phyloP scores from a whole-genome alignment of 73 alveolate species.

The Durusdinium trenchii region DNA sequence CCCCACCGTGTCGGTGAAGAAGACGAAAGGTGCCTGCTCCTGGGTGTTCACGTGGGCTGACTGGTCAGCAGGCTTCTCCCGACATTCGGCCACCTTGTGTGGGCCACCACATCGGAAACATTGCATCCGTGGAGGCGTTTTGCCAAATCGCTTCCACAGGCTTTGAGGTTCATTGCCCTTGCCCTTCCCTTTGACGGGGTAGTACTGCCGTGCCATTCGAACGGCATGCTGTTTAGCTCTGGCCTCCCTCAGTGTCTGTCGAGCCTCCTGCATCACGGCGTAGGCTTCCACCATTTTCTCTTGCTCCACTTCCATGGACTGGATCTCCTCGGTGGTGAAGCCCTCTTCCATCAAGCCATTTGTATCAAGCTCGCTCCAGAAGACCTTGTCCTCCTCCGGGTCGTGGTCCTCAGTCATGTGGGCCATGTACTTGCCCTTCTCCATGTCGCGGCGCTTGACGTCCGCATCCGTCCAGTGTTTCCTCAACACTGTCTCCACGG shows the following conservation, averaged over 20 bases:
- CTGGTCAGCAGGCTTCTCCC: not conserved
- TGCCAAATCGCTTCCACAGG: not conserved
- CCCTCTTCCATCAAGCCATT: not conserved
- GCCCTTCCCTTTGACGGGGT: not conserved
- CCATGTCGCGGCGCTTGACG: not conserved
- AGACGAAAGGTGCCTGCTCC: not conserved
- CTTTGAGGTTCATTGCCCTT: not conserved
- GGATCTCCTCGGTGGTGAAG: not conserved
- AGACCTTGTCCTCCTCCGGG: not conserved
- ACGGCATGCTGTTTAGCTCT: constrained; percentile 1
- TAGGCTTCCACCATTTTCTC: not conserved
- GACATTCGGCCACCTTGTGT: not conserved
- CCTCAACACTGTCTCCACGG: not conserved
- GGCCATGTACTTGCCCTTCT: not conserved
- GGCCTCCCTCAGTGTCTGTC: not conserved
- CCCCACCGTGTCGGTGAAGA: not conserved
- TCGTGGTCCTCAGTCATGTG: not conserved
- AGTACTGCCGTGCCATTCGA: not conserved
- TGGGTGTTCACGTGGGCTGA: not conserved
- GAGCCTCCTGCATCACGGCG: not conserved
- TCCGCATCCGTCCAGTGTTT: not conserved
- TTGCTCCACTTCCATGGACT: not conserved
- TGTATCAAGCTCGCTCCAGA: not conserved
- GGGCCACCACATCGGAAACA: constrained; percentile 21
- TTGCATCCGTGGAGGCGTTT: not conserved